Evolutionary conservation across 352 stramenopile genomes (phyloP).

Genomic region (Phytophthora hibernalis): DNA sequence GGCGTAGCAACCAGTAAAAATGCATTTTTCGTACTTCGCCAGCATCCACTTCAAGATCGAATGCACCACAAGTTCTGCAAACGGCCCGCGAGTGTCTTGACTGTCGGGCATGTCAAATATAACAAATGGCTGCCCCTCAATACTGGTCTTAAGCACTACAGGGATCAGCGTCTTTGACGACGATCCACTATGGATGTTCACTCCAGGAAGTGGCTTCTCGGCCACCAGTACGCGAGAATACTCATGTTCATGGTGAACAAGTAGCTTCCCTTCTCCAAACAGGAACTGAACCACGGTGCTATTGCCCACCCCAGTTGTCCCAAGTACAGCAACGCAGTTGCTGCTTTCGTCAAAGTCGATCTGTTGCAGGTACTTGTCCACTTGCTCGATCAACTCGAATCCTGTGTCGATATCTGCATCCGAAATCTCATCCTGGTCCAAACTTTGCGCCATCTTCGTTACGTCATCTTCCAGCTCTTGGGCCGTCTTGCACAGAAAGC

Average conservation of each 20-base stretch:
- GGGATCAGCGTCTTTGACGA: constrained; percentile 13
- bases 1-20: constrained; percentile 15
- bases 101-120: constrained; percentile 27
- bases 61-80: constrained; percentile 22
- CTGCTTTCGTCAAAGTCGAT: background rate
- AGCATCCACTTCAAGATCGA: constrained; percentile 21
- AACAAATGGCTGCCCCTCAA: background rate
- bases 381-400: constrained; percentile 14
- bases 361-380: constrained; percentile 5
- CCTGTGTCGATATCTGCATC: constrained; percentile 12
- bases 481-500: background rate
- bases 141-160: background rate
- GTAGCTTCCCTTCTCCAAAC: constrained; percentile 8
- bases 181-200: constrained; percentile 14
- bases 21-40: background rate
- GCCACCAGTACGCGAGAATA: constrained; percentile 11
- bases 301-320: constrained; percentile 12
- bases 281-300: constrained; percentile 12
- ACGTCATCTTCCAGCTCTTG: constrained; percentile 4
- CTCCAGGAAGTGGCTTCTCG: constrained; percentile 14
- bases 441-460: background rate
- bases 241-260: constrained; percentile 18
- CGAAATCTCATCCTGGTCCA: constrained; percentile 1
- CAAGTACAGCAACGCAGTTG: constrained; percentile 3
- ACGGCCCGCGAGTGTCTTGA: constrained; percentile 24